phyloP scores from a whole-genome alignment of 768 basidiomycete genomes.

The Pseudohyphozyma bogoriensis region DNA sequence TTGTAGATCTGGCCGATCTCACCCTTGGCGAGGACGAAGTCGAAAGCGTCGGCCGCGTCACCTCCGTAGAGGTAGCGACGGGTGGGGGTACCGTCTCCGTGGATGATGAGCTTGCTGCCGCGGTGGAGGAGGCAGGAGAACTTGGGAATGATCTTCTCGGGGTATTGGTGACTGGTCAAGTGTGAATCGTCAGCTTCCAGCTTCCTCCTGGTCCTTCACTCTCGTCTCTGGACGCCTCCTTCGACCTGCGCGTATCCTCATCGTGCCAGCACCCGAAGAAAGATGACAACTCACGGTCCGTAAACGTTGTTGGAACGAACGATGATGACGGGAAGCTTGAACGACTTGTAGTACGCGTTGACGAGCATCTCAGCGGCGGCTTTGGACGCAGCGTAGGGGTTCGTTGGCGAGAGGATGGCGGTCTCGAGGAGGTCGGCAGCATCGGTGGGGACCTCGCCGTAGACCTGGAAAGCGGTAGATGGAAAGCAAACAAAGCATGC shows the following conservation, averaged over 20 bases:
- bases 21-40: not conserved
- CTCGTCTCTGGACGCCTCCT: no score
- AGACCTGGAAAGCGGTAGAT: no score
- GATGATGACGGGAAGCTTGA: slow-evolving; percentile 3
- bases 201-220: no score
- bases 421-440: slow-evolving; percentile 1
- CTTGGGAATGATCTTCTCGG: slow-evolving; percentile 2
- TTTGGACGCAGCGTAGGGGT: slow-evolving; percentile 2
- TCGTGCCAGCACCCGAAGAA: no score
- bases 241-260: no score
- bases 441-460: not conserved
- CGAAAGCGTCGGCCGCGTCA: slow-evolving; percentile 2
- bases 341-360: not conserved
- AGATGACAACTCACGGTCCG: slow-evolving; percentile 1
- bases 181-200: no score
- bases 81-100: slow-evolving; percentile 1
- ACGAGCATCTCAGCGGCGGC: slow-evolving; percentile 2
- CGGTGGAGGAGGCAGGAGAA: slow-evolving; percentile 3
- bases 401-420: not conserved
- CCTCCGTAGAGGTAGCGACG: slow-evolving; percentile 4
- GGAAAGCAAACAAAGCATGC: no score
- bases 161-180: slow-evolving; percentile 4
- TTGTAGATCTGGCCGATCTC: slow-evolving; percentile 2
- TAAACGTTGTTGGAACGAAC: slow-evolving; percentile 5
- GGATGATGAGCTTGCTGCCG: slow-evolving; percentile 1